Conservation (phyloP, 129 eudicot genomes). For the Calendula officinalis region DNA sequence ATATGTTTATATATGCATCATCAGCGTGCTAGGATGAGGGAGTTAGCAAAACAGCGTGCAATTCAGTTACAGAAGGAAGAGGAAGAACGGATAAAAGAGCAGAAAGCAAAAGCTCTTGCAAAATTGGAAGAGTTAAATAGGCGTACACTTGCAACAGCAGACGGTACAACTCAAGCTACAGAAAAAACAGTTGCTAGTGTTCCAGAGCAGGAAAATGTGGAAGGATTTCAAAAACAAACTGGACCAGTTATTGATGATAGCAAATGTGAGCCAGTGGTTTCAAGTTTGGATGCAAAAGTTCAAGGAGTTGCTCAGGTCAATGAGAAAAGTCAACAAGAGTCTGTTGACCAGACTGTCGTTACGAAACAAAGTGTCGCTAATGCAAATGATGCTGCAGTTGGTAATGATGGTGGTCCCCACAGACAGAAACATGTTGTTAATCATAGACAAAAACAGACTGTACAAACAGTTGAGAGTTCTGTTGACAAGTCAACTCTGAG, state of each 20-base stretch:
- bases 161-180: conserved; percentile 38
- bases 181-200: conserved; percentile 31
- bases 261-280: conserved; percentile 17
- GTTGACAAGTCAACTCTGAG: conserved; percentile 34
- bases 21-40: conserved; percentile 86
- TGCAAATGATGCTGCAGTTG: conserved; percentile 32
- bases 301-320: conserved; percentile 27
- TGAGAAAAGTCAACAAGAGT: conserved; percentile 30
- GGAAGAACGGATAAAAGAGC: conserved; percentile 80
- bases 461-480: conserved; percentile 27
- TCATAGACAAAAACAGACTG: conserved; percentile 56
- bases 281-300: conserved; percentile 21
- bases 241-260: conserved; percentile 29
- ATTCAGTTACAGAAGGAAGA: conserved; percentile 87
- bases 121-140: conserved; percentile 87
- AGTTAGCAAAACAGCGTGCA: conserved; percentile 90
- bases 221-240: conserved; percentile 24
- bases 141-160: conserved; percentile 56
- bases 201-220: conserved; percentile 30
- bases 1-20: conserved; percentile 21
- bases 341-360: conserved; percentile 26
- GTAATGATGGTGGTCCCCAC: conserved; percentile 39
- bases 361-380: conserved; percentile 28
- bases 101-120: conserved; percentile 87
- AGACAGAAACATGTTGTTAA: conserved; percentile 46